Evolutionary conservation across 768 basidiomycete species (phyloP), one percentile per base, ranked within the genome.

Genomic region (Podaxis rugospora): DNA sequence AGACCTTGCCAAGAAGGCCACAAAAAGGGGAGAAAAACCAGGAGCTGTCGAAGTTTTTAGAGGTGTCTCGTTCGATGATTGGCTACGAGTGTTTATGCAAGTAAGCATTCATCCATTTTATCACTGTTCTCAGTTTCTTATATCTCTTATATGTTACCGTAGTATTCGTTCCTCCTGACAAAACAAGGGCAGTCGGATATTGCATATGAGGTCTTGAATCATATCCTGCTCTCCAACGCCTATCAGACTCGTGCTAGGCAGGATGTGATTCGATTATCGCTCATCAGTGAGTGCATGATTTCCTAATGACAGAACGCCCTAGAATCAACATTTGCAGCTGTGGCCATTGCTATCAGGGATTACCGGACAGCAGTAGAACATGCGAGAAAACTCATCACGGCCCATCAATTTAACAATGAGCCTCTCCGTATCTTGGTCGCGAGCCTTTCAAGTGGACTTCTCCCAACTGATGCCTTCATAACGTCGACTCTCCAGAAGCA

Each of bases 391-490:
- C 74, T 98, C 35, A 85, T 91, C 59, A 86, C 82, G 35, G 74
- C 75, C 0, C 79, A 93, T 67, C 93, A 96, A 68, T 94, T 92
- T 77, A 89, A 94, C 68, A 90, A 93, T 56, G 93, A 95, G 44
- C 89, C 93, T 0, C 74, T 90, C 11, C 86, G 93, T 5, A 80
- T 98, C 51, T 80, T 96, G 21, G 69, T 89, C 3, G 88, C 89
- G 0, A 83, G 83, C 0, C 80, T 97, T 3, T 85, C 87, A 0
- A 86, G 87, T 61, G 92, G 93, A 0, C 66, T 89, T 3, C 80
- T 79, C 27, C 79, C 89, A 2, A 86, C 88, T 0, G 90, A 92
- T 63, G 82, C 88, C 0, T 92, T 94, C 74, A 87, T 91, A 64
- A 84, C 84, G 1, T 83, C 86, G 0, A 88, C 88, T 0, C 76